Evolutionary conservation across 1,139 yeast genomes (phyloP), one percentile per base, ranked within the genome.

Genomic region (Debaryomyces robertsiae): DNA sequence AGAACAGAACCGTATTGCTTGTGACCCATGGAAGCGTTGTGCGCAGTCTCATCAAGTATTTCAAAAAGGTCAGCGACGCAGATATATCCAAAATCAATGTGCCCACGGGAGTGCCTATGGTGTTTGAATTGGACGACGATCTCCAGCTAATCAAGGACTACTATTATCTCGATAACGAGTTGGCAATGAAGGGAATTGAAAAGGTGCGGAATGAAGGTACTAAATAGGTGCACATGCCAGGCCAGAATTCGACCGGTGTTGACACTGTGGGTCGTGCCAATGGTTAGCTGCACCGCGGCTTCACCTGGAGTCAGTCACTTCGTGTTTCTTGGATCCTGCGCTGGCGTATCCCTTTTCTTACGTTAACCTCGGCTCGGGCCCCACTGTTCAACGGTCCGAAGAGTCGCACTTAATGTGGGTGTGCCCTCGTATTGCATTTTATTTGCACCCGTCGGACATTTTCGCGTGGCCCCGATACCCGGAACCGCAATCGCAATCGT

Each of bases 11-110:
- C 1, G 81, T 84, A 4, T 52, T 85, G 23, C 67, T 85, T 27
- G 86, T 83, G 7, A 84, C 88, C 1, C 95, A 86, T 60, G 95
- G 95, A 2, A 79, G 87, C 36, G 77, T 86, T 3, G 87, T 84
- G 3, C 68, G 95, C 47, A 82, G 89, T 16, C 63, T 84, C 27
- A 69, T 84, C 41, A 84, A 84, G 53, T 66, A 80, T 39, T 54
- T 85, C 30, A 77, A 77, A 46, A 63, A 67, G 3, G 75, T 84
- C 3, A 69, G 77, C 33, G 87, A 83, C 52, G 72, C 73, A n/a
- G 82, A 78, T 41, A 84, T 85, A 38, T 76, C 81, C 44, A 69
- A 75, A 37, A 74, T 85, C 38, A 84, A 85, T 56, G 83, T 84
- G 9, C 93, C 95, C 2, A 85, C 87, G 34, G 93, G 90, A 0